Evolutionary conservation across 78 protist species (phyloP).

Genomic region (Planoprotostelium fungivorum): DNA sequence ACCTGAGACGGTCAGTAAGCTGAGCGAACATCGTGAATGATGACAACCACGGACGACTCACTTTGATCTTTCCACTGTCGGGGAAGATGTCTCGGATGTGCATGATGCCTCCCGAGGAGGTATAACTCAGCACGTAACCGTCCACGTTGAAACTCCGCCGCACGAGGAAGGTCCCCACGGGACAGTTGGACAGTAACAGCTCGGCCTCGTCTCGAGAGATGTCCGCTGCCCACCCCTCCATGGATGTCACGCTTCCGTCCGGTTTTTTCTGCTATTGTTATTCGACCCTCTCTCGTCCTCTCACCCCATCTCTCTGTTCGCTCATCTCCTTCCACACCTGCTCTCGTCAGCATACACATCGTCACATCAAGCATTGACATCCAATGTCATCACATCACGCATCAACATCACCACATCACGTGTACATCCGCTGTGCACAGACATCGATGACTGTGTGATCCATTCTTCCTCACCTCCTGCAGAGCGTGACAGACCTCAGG

Average conservation of each 20-base stretch:
- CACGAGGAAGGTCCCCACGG: neutral
- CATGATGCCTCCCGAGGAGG: neutral
- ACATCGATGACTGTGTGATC: no score
- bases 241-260: neutral
- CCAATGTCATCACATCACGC: no score
- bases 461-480: neutral
- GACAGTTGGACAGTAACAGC: neutral
- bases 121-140: neutral
- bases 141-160: neutral
- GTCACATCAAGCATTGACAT: no score
- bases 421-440: no score
- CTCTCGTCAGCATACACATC: no score
- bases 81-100: neutral
- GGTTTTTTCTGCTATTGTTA: no score
- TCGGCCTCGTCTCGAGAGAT: neutral
- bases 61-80: neutral
- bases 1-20: no score
- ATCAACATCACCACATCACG: no score
- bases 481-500: neutral
- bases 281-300: no score
- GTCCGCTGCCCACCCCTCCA: neutral
- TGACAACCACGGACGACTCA: no score
- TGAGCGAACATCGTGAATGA: no score
- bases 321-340: neutral
- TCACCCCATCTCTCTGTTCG: neutral